These are phyloP conservation scores for Hyaloscypha hepaticicola DNA, from an alignment of 495 filamentous ascomycete species.

Conservation along the genomic window DNA sequence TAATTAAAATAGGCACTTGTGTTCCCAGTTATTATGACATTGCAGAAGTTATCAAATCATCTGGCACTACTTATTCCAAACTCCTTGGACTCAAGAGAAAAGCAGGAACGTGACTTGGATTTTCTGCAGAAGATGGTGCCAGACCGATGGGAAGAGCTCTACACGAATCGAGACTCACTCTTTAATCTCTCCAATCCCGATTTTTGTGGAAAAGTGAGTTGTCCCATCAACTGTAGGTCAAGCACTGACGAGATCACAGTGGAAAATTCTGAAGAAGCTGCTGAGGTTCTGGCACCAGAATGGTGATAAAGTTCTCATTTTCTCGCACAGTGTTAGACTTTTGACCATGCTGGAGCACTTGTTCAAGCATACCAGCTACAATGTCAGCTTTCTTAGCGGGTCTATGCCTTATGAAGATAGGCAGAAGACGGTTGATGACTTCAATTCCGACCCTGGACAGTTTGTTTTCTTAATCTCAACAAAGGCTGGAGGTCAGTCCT, in stretches of 20 bases:
- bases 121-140: constrained; percentile 75
- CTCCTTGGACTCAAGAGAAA: constrained; percentile 65
- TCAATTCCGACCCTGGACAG: constrained; percentile 83
- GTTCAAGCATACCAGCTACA: constrained; percentile 88
- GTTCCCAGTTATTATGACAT: constrained; percentile 78
- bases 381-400: constrained; percentile 87
- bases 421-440: constrained; percentile 77
- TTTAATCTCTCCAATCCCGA: constrained; percentile 83
- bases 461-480: constrained; percentile 98
- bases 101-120: constrained; percentile 76
- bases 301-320: constrained; percentile 91
- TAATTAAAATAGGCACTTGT: constrained; percentile 49
- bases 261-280: constrained; percentile 86
- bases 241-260: constrained; percentile 37
- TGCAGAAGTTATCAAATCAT: constrained; percentile 91
- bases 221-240: background rate
- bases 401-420: constrained; percentile 85
- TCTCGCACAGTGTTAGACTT: constrained; percentile 84
- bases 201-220: constrained; percentile 75
- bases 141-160: constrained; percentile 73
- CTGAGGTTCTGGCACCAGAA: constrained; percentile 86
- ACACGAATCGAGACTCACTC: constrained; percentile 72
- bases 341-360: constrained; percentile 83
- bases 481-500: constrained; percentile 59
- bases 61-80: constrained; percentile 84